Percentiles rank a stretch among this genome's conserved stretches.
phyloP scores from a whole-genome alignment of 805 yeast species.

The Vanderwaltozyma yarrowii region DNA sequence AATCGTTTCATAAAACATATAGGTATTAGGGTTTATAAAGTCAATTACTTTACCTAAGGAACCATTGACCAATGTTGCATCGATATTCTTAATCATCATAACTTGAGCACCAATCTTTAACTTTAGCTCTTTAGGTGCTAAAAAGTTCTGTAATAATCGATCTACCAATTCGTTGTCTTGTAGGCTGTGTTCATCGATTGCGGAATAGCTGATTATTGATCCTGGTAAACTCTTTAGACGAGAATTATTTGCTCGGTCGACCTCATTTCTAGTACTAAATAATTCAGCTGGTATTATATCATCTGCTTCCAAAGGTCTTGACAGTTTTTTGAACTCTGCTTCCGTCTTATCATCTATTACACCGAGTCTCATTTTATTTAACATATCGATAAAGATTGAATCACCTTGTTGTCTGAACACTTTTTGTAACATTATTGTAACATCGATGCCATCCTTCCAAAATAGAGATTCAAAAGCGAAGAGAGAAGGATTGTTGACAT shows the following conservation, averaged over 20 bases:
- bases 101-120: slow-evolving; percentile 71
- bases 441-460: slow-evolving; percentile 50
- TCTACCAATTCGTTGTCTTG: slow-evolving; percentile 34
- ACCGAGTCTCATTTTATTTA: slow-evolving; percentile 66
- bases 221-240: slow-evolving; percentile 42
- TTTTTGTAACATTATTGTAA: slow-evolving; percentile 48
- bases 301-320: slow-evolving; percentile 43
- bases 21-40: slow-evolving; percentile 44
- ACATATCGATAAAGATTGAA: slow-evolving; percentile 56
- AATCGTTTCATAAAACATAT: slow-evolving; percentile 29
- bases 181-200: slow-evolving; percentile 46
- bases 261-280: slow-evolving; percentile 65
- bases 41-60: slow-evolving; percentile 61
- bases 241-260: slow-evolving; percentile 49
- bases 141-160: slow-evolving; percentile 42
- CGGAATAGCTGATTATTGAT: slow-evolving; percentile 32
- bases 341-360: slow-evolving; percentile 39
- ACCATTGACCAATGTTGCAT: slow-evolving; percentile 65
- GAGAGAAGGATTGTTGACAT: slow-evolving; percentile 22
- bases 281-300: slow-evolving; percentile 66
- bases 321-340: slow-evolving; percentile 39
- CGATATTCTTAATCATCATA: slow-evolving; percentile 71
- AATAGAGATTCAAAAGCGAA: slow-evolving; percentile 59
- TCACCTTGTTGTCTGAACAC: slow-evolving; percentile 76
- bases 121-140: slow-evolving; percentile 48